A percentile compares a stretch with the other conserved stretches of the same genome.
Conservation (phyloP, 2,329 filamentous ascomycete genomes). For the Alternaria burnsii region DNA sequence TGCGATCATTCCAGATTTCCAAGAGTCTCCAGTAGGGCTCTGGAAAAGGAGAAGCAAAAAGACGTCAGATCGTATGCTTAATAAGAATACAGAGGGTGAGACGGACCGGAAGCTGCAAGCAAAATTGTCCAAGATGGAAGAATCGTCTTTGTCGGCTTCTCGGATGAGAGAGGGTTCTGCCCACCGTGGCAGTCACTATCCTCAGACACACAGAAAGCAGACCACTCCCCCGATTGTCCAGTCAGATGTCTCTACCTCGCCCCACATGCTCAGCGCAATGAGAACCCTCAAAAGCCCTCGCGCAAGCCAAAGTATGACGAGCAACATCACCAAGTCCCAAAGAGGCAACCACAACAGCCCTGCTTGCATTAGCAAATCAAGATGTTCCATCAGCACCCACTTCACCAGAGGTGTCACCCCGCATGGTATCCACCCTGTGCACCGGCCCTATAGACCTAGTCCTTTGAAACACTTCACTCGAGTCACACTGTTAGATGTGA, state of each 20-base stretch:
- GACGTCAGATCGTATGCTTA: not conserved
- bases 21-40: not conserved
- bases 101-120: not conserved
- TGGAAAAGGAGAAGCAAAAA: conserved; percentile 5
- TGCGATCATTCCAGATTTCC: not conserved
- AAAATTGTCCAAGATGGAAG: not conserved
- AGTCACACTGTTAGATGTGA: conserved; percentile 4
- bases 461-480: conserved; percentile 7
- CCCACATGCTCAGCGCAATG: not conserved
- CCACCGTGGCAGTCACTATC: not conserved
- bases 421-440: not conserved
- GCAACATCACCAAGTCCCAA: not conserved
- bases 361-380: not conserved
- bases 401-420: not conserved
- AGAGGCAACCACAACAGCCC: not conserved
- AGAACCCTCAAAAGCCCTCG: not conserved
- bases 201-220: not conserved
- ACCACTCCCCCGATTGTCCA: not conserved
- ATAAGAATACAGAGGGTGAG: not conserved
- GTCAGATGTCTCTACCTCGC: not conserved
- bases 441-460: conserved; percentile 12
- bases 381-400: not conserved
- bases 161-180: not conserved
- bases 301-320: not conserved
- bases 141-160: not conserved